Conservation (phyloP, 2,329 filamentous ascomycete genomes). For the Gremmenia infestans region DNA sequence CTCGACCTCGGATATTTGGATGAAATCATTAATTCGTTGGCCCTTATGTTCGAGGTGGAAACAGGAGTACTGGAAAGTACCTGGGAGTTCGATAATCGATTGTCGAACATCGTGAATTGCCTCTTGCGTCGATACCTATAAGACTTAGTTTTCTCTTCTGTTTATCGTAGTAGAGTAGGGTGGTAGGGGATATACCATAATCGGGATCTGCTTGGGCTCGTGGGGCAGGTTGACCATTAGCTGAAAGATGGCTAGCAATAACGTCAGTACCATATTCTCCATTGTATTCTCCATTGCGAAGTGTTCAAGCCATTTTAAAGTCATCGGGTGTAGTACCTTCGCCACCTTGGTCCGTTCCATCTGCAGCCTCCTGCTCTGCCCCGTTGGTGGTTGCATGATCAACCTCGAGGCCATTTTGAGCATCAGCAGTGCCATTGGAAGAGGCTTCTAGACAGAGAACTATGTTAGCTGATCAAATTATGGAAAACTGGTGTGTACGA, state of each 20-base stretch:
- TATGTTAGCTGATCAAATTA: conserved; percentile 5
- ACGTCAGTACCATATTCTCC: conserved; percentile 15
- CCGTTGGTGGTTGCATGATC: conserved; percentile 22
- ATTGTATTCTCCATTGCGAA: background rate
- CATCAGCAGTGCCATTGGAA: conserved; percentile 12
- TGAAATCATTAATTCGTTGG: conserved; percentile 88
- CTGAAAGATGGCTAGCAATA: conserved; percentile 45
- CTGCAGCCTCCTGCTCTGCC: conserved; percentile 21
- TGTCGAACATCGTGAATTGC: conserved; percentile 97
- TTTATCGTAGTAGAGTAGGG: no score
- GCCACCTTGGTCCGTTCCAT: conserved; percentile 22
- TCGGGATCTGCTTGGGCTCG: conserved; percentile 70
- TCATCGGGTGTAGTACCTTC: conserved; percentile 26
- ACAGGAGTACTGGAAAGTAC: conserved; percentile 95
- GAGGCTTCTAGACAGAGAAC: conserved; percentile 14
- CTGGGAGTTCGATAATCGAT: conserved; percentile 87
- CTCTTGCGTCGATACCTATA: conserved; percentile 82
- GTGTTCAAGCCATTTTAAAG: background rate
- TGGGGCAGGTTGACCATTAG: conserved; percentile 79
- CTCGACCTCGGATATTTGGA: conserved; percentile 83
- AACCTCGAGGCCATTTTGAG: conserved; percentile 16
- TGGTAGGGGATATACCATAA: conserved; percentile 62
- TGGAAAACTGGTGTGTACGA: background rate
- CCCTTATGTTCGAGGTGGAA: conserved; percentile 94
- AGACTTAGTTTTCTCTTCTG: conserved; percentile 23